A percentile compares a stretch with the other conserved stretches of the same genome.
Evolutionary conservation across 495 filamentous ascomycete genomes (phyloP).

Genomic region (Parachaetomium inaequale): DNA sequence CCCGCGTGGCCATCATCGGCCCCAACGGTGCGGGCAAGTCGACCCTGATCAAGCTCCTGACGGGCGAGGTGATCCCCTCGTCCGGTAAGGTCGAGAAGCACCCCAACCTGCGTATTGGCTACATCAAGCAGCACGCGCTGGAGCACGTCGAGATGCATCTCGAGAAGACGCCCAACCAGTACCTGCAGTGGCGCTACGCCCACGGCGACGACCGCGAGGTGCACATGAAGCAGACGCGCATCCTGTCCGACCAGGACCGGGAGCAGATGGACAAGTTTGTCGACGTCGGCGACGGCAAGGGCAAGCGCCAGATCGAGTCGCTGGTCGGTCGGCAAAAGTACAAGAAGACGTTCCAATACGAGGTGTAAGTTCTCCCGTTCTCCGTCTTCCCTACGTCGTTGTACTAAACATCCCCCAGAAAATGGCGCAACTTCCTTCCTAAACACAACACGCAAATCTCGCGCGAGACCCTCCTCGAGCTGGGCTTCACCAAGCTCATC

Average conservation of each 20-base stretch:
- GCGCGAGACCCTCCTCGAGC: slow-evolving; percentile 80
- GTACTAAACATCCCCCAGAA: slow-evolving; percentile 45
- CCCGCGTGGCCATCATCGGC: slow-evolving; percentile 91
- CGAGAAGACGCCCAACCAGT: slow-evolving; percentile 98
- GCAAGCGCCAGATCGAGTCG: slow-evolving; percentile 72
- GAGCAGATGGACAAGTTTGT: slow-evolving; percentile 86
- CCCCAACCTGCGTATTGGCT: slow-evolving; percentile 96
- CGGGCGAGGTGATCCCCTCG: slow-evolving; percentile 90
- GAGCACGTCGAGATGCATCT: slow-evolving; percentile 99
- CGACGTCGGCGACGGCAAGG: slow-evolving; percentile 77
- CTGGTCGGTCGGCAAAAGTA: slow-evolving; percentile 96
- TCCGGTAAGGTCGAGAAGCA: slow-evolving; percentile 93
- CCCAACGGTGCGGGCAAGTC: slow-evolving; percentile 98
- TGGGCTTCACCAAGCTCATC: slow-evolving; percentile 86
- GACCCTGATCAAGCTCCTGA: slow-evolving; percentile 94
- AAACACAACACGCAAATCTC: slow-evolving; percentile 92
- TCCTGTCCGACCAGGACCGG: slow-evolving; percentile 78
- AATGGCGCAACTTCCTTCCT: slow-evolving; percentile 83
- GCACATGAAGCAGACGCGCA: slow-evolving; percentile 92
- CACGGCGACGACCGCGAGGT: slow-evolving; percentile 97
- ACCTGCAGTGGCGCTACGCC: slow-evolving; percentile 97
- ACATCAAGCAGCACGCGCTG: slow-evolving; percentile 98
- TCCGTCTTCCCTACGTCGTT: not conserved
- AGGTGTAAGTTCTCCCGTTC: slow-evolving; percentile 59
- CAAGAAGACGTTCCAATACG: slow-evolving; percentile 99